Base-by-base conservation (phyloP, 352 stramenopile genomes). In the Pythium aquatile region DNA sequence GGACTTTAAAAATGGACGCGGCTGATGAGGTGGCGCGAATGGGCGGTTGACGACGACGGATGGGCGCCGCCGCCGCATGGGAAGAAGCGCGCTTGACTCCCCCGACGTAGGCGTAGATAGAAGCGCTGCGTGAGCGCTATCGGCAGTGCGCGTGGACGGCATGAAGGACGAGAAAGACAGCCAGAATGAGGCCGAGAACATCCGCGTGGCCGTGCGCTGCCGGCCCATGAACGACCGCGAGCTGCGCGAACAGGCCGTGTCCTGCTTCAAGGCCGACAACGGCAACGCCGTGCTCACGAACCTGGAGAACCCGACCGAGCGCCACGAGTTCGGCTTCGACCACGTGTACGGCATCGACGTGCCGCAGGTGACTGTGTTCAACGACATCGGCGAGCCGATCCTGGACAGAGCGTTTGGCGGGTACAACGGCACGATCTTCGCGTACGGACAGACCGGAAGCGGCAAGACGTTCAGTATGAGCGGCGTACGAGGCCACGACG, bases 361-460 rank as follows among this genome's bases (percentile, higher is more conserved):
- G 17, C 59, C 75, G 17, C 90, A 97, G 68, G 61, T 81, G 28
- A 65, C 65, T 13, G 83, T 97, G 20, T 96, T 94, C 56, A 55
- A 80, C 26, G 85, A 94, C 62, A 92, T 96, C 53, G 89, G 84
- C 30, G 63, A 77, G 20, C 85, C 87, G 1, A 80, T 96, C 54
- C 66, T 97, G 8, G 85, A 96, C 66, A 75, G 83, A 10, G 87
- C 87, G 7, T 95, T 96, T 44, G 84, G 79, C 9, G 88, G 87
- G 0, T 96, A 96, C 71, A 97, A 97, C 42, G 87, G 85, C 62
- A 96, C 88, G n/a, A 94, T 97, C 62, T 95, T 96, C 68, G 88
- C 88, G 14, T 96, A 95, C 42, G 86, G 87, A 20, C 87, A 97
- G 66, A 97, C 87, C 2, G 86, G 87, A 5, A 94, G 83, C 66